Evolutionary conservation across 345 rosid species (phyloP), one percentile per base, ranked within the genome.

Genomic region (Citrus maxima): DNA sequence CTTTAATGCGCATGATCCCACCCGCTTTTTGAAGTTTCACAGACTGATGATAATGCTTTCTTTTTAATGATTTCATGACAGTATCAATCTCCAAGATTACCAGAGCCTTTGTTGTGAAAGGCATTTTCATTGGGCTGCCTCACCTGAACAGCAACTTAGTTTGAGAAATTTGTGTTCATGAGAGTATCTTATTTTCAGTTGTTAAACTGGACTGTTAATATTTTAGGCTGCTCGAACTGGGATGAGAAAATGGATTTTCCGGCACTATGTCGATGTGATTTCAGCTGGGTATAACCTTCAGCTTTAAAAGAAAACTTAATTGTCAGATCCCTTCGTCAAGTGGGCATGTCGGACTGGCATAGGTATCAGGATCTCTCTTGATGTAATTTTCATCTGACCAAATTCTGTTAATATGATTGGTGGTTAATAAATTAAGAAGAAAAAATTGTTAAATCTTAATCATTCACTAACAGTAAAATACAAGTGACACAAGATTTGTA

Each of bases 331-430:
- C 16, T 9, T 24, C 10, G n/a, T 21, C 22, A 28, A 10, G 88
- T 82, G 91, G 85, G 83, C 90, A 84, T 88, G 90, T 91, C 90
- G 89, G 85, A 90, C 93, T 89, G 89, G 84, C 88, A 89, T 85
- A 90, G 88, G 86, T 90, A 87, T 93, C 89, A 90, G 34, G 34
- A 32, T 32, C 34, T 32, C 34, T 32, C 0, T 32, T 32, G 34
- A 32, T 32, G 0, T 32, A 0, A 32, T 32, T 32, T 32, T 32
- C 0, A 32, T 32, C 34, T 4, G 34, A 32, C 0, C 0, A 32
- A 32, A 32, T 4, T 32, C 34, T 32, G 5, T 0, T 3, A 32
- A 32, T 32, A 32, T 32, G 34, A 32, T 32, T 32, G 0, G 34
- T 32, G 34, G 34, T 32, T 32, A 32, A 32, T 32, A 32, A 32